These are phyloP conservation scores for Suhomyces pyralidae DNA, from an alignment of 805 yeast species.

Conservation along the genomic window DNA sequence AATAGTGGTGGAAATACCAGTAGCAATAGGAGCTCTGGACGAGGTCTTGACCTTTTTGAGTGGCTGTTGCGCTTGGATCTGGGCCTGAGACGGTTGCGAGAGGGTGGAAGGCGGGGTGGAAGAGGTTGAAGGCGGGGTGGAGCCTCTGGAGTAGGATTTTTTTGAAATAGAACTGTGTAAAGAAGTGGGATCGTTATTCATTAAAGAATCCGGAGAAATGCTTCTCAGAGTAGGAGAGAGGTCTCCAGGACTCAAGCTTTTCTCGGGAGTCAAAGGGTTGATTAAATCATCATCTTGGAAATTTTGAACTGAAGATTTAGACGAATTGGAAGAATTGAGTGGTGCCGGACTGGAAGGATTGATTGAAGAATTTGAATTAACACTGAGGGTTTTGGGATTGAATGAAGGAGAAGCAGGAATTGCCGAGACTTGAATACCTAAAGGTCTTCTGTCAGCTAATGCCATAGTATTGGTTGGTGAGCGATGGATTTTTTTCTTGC, in stretches of 20 bases:
- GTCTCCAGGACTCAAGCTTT: conserved; percentile 27
- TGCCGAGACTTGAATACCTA: conserved; percentile 50
- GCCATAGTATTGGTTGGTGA: conserved; percentile 44
- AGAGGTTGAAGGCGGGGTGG: conserved; percentile 25
- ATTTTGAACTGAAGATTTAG: neutral
- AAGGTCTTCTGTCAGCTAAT: conserved; percentile 64
- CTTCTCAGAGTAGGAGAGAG: conserved; percentile 37
- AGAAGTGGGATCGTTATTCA: conserved; percentile 19
- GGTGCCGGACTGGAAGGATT: neutral
- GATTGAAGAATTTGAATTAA: conserved; percentile 1
- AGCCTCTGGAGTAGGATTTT: conserved; percentile 25
- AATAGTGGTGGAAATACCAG: conserved; percentile 73
- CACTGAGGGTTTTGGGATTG: conserved; percentile 27
- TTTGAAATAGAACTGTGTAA: conserved; percentile 4
- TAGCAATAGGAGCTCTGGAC: conserved; percentile 54
- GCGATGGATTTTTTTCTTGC: neutral
- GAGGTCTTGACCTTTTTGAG: conserved; percentile 34
- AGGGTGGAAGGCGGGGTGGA: conserved; percentile 4
- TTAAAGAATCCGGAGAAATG: conserved; percentile 43
- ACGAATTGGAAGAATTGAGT: neutral
- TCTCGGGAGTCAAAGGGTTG: conserved; percentile 23
- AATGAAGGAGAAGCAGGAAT: conserved; percentile 45
- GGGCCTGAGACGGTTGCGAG: conserved; percentile 5
- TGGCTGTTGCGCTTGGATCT: conserved; percentile 4
- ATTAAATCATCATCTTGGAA: conserved; percentile 7